Evolutionary conservation across 106 monocot species (phyloP), one percentile per base, ranked within the genome.

Genomic region (Ottelia alismoides): DNA sequence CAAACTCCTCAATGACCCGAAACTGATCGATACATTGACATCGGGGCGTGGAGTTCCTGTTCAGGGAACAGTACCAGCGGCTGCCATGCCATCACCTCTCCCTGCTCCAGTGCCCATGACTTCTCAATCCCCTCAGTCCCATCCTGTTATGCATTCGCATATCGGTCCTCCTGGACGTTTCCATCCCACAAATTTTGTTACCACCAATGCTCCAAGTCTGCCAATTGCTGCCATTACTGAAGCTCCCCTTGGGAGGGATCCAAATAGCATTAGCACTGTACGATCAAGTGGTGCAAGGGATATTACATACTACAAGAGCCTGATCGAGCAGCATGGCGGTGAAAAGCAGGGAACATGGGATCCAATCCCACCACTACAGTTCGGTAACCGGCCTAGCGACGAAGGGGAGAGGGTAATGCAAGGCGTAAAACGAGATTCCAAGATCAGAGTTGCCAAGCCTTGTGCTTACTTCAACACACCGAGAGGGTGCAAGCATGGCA

Each of bases 401-500:
- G 16, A 52, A 30, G 7, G 24, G 20, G 31, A 51, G 55, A 30
- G 52, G 48, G 19, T 30, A 26, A 51, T 18, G 19, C 10, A 23
- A 6, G 70, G 54, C 7, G 26, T 17, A 18, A 58, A 45, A 30
- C 61, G 66, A 53, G 64, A 78, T 43, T n/a, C 17, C 40, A 77
- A 74, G 55, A 30, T 62, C 0, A 88, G 57, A 56, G 57, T 74
- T 25, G 55, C 49, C 19, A 94, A 70, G 67, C 77, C 75, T 3
- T 94, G 94, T 53, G 71, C 51, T 2, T 88, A 64, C 53, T 94
- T 84, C 62, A 88, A 88, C 71, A 88, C 70, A 45, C 67, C 78
- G 0, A 78, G 73, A 49, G 94, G 88, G 2, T 94, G 94, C 45
- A 28, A 73, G 22, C 61, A 81, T 48, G 94, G 94, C 16, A 59